phyloP scores from a whole-genome alignment of 371 early-diverging fungal species.

The Lichtheimia corymbifera region DNA sequence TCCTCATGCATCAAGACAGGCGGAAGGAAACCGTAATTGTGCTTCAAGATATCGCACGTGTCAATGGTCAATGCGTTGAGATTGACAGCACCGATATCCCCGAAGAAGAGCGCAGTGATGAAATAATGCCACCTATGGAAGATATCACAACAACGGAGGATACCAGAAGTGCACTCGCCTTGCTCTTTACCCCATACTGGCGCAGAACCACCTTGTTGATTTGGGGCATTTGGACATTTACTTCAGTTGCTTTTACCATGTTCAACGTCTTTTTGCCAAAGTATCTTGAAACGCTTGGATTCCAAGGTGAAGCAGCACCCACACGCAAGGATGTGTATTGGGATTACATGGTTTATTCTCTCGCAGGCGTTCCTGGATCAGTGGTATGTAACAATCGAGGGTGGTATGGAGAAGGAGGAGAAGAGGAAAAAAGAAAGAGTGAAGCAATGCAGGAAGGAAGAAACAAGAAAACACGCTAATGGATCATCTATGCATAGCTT shows the following conservation, averaged over 20 bases:
- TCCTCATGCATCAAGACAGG: slow-evolving; percentile 65
- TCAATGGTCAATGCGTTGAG: slow-evolving; percentile 58
- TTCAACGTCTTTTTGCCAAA: slow-evolving; percentile 85
- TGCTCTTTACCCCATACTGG: slow-evolving; percentile 53
- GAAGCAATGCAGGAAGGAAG: too few relatives aligned
- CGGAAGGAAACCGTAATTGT: slow-evolving; percentile 75
- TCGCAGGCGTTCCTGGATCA: slow-evolving; percentile 83
- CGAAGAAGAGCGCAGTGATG: not conserved
- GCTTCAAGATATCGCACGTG: slow-evolving; percentile 70
- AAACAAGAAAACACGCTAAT: not conserved
- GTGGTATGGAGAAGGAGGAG: too few relatives aligned
- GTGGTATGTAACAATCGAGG: slow-evolving; percentile 42
- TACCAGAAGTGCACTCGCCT: slow-evolving; percentile 2
- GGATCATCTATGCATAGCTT: slow-evolving; percentile 32
- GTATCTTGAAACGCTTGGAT: slow-evolving; percentile 63
- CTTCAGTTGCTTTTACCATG: slow-evolving; percentile 81
- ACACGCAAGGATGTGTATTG: slow-evolving; percentile 67
- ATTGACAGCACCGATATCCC: slow-evolving; percentile 36
- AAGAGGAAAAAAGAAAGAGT: too few relatives aligned
- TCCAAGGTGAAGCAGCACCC: slow-evolving; percentile 35
- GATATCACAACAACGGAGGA: not conserved
- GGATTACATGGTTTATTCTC: slow-evolving; percentile 75
- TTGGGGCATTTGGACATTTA: slow-evolving; percentile 81
- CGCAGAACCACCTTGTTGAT: slow-evolving; percentile 67
- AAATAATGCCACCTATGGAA: not conserved